Base-by-base conservation (phyloP, 345 rosid genomes). In the Citrus maxima region DNA sequence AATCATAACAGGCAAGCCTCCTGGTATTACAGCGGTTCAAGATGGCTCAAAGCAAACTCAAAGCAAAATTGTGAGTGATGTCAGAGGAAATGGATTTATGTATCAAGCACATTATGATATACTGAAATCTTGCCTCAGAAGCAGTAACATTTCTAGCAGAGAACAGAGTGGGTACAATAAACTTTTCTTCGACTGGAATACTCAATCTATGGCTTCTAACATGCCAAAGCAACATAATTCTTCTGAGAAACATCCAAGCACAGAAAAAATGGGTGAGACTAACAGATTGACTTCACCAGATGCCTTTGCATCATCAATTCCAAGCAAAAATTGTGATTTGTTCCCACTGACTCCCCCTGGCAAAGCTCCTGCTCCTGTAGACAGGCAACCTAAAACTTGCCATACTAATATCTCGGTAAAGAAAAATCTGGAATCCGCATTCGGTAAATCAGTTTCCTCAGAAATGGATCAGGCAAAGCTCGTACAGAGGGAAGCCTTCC, bases 301-400 rank as follows among this genome's bases (percentile, higher is more conserved):
- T 25, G 78, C 67, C 63, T 54, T 82, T 51, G 76, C 78, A 38
- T 72, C 80, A 14, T 35, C 30, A 60, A 30, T 24, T 51, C 40
- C 78, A 82, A 58, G n/a, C 38, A 77, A 74, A 77, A 82, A 67
- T 35, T 7, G 25, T 60, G 69, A 77, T 73, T 32, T 75, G 46
- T 72, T 77, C 75, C 82, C 86, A 35, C 85, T 84, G 71, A 78
- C 86, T 51, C 80, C 84, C 28, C 86, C 81, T 61, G 80, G 69
- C 80, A 82, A 79, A 78, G 81, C 51, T 67, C 72, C 75, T 70
- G 67, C 80, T 69, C 67, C 74, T 59, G 77, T 68, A 76, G 74
- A 75, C 46, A 66, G 83, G 61, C 72, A 27, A 34, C 30, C 54
- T 46, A 73, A 55, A 77, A 37, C 37, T 73, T 70, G 59, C 46